A percentile compares a stretch with the other conserved stretches of the same genome.
Evolutionary conservation across 805 yeast genomes (phyloP).

Genomic region (Candida piceae): DNA sequence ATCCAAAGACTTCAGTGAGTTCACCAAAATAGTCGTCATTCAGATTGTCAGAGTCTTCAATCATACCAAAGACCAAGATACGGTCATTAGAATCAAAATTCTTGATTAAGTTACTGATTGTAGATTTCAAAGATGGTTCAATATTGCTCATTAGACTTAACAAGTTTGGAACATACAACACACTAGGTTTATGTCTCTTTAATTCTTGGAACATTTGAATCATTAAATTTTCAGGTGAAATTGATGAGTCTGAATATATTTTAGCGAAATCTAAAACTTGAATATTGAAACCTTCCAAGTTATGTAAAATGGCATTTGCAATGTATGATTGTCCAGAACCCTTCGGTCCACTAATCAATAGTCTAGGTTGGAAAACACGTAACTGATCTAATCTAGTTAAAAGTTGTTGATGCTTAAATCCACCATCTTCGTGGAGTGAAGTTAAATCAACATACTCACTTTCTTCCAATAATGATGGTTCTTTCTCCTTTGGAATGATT

Average conservation of each 20-base stretch:
- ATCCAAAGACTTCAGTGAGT: conserved; percentile 53
- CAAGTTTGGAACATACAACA: conserved; percentile 76
- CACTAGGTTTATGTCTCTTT: conserved; percentile 82
- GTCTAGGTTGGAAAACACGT: conserved; percentile 76
- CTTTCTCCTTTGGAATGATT: conserved; percentile 57
- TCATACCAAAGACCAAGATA: conserved; percentile 67
- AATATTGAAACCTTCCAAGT: conserved; percentile 83
- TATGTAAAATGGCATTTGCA: conserved; percentile 73
- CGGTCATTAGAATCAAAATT: conserved; percentile 67
- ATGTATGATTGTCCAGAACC: conserved; percentile 89
- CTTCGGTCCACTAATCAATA: conserved; percentile 62
- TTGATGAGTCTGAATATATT: conserved; percentile 69
- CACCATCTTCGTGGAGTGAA: conserved; percentile 43
- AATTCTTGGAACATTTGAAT: conserved; percentile 86
- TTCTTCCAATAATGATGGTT: conserved; percentile 58
- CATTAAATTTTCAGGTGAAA: conserved; percentile 77
- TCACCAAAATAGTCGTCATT: conserved; percentile 35
- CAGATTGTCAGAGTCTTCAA: conserved; percentile 35
- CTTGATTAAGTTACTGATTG: conserved; percentile 64
- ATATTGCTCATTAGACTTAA: conserved; percentile 71
- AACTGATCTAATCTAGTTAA: conserved; percentile 36
- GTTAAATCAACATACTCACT: conserved; percentile 59
- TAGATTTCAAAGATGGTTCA: conserved; percentile 63
- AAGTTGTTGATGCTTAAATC: conserved; percentile 65
- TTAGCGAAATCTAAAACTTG: conserved; percentile 81